These are phyloP conservation scores for Volvariella volvacea DNA, from an alignment of 1,284 basidiomycete species.

Conservation along the genomic window DNA sequence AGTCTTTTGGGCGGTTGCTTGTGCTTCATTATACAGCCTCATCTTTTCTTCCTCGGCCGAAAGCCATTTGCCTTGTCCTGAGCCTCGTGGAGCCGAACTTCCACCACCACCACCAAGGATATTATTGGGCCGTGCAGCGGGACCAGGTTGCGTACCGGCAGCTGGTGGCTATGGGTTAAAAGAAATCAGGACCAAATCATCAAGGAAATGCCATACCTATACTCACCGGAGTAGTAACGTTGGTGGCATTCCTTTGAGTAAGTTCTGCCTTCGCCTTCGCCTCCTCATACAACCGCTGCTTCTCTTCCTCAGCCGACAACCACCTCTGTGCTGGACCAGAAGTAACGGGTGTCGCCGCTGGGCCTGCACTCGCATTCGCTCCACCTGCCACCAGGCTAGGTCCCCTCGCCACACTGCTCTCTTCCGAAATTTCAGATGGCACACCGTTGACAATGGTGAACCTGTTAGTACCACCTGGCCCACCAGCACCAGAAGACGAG, in stretches of 20 bases:
- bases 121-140: constrained; percentile 15
- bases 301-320: constrained; percentile 61
- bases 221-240: constrained; percentile 25
- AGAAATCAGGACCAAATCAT: constrained; percentile 2
- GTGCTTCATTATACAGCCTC: constrained; percentile 61
- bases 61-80: constrained; percentile 43
- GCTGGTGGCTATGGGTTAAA: constrained; percentile 4
- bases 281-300: constrained; percentile 55
- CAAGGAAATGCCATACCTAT: constrained; percentile 4
- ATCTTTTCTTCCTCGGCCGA: constrained; percentile 71
- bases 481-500: too few species aligned
- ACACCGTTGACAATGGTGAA: constrained; percentile 30
- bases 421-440: constrained; percentile 17
- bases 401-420: not conserved
- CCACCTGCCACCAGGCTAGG: constrained; percentile 10
- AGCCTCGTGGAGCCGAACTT: constrained; percentile 8
- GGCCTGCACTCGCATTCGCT: constrained; percentile 9
- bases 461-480: constrained; percentile 17
- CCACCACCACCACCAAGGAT: not conserved
- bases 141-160: constrained; percentile 11
- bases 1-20: constrained; percentile 44
- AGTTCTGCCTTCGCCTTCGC: constrained; percentile 58
- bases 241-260: constrained; percentile 38
- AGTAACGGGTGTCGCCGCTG: constrained; percentile 10
- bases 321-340: constrained; percentile 20